Percentiles rank a stretch among this genome's conserved stretches.
These are phyloP conservation scores for Fusarium nelsonii DNA, from an alignment of 2,329 filamentous ascomycete genomes.

Conservation along the genomic window DNA sequence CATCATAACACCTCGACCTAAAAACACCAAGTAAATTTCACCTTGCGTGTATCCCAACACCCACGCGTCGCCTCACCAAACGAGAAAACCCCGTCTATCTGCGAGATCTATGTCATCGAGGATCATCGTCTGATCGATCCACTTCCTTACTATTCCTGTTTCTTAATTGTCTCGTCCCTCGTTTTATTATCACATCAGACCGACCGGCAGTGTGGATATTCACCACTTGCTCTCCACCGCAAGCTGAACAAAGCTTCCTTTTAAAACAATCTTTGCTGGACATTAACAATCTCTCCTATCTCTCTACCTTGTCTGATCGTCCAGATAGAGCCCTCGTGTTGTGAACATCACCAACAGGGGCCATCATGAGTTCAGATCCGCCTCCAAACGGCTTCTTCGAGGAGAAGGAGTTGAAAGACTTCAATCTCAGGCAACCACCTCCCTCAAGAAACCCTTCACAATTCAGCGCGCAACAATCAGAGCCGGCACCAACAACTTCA, in stretches of 20 bases:
- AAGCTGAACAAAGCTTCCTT: conserved; percentile 3
- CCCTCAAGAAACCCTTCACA: conserved; percentile 35
- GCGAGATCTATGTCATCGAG: conserved; percentile 34
- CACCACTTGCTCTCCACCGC: conserved; percentile 35
- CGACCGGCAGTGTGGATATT: conserved; percentile 20
- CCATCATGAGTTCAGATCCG: conserved; percentile 41
- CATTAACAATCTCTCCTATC: neutral
- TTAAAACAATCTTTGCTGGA: conserved; percentile 3
- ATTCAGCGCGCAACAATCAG: conserved; percentile 11
- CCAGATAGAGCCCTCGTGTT: conserved; percentile 3
- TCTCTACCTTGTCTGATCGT: neutral
- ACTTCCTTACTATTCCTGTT: conserved; percentile 21
- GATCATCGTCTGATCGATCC: conserved; percentile 38
- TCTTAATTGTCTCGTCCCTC: conserved; percentile 14
- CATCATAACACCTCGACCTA: conserved; percentile 6
- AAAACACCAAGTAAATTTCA: conserved; percentile 32
- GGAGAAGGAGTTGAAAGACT: conserved; percentile 33
- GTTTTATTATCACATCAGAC: conserved; percentile 29
- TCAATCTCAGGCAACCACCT: conserved; percentile 37
- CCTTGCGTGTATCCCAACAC: conserved; percentile 9
- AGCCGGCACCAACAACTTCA: conserved; percentile 16
- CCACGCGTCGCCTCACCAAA: conserved; percentile 19
- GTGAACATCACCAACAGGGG: conserved; percentile 4
- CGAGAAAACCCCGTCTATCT: conserved; percentile 9
- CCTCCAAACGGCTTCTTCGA: conserved; percentile 22